Conservation (phyloP, 2,329 filamentous ascomycete genomes). For the Fusarium longipes region DNA sequence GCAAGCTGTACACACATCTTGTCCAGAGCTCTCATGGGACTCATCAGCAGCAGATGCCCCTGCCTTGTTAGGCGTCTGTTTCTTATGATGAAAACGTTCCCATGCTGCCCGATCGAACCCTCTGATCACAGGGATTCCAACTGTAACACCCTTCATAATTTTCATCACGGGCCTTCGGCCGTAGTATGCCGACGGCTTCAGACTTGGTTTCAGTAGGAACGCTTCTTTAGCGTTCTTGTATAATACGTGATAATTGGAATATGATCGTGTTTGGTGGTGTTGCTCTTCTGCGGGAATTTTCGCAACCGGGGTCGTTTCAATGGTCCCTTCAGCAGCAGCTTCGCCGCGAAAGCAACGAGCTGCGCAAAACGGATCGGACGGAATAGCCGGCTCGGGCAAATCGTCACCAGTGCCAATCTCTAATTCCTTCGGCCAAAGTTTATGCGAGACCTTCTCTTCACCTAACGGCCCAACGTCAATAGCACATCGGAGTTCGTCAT, state of each 20-base stretch:
- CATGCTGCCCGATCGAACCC: slow-evolving; percentile 85
- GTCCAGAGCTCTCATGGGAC: slow-evolving; percentile 44
- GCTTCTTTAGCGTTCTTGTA: slow-evolving; percentile 83
- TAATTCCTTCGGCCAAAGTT: slow-evolving; percentile 76
- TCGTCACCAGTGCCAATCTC: slow-evolving; percentile 36
- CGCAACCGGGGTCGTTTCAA: slow-evolving; percentile 49
- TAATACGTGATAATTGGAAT: slow-evolving; percentile 82
- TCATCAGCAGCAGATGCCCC: slow-evolving; percentile 47
- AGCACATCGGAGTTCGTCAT: slow-evolving; percentile 89
- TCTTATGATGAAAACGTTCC: slow-evolving; percentile 74
- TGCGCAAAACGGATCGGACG: slow-evolving; percentile 68
- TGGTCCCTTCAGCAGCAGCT: slow-evolving; percentile 65
- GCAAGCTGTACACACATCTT: slow-evolving; percentile 66
- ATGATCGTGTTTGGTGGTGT: slow-evolving; percentile 64
- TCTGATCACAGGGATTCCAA: slow-evolving; percentile 88
- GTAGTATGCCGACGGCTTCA: slow-evolving; percentile 87
- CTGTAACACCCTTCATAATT: slow-evolving; percentile 82
- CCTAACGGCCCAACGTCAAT: slow-evolving; percentile 89
- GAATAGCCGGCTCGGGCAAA: slow-evolving; percentile 56
- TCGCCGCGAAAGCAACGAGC: slow-evolving; percentile 69
- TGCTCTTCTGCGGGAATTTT: slow-evolving; percentile 52
- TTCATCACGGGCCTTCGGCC: slow-evolving; percentile 83
- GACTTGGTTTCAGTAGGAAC: slow-evolving; percentile 85
- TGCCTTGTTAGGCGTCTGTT: slow-evolving; percentile 48
- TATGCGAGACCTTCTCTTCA: slow-evolving; percentile 90